Evolutionary conservation across 305 asterid species (phyloP).

Genomic region (Ilex paraguariensis): DNA sequence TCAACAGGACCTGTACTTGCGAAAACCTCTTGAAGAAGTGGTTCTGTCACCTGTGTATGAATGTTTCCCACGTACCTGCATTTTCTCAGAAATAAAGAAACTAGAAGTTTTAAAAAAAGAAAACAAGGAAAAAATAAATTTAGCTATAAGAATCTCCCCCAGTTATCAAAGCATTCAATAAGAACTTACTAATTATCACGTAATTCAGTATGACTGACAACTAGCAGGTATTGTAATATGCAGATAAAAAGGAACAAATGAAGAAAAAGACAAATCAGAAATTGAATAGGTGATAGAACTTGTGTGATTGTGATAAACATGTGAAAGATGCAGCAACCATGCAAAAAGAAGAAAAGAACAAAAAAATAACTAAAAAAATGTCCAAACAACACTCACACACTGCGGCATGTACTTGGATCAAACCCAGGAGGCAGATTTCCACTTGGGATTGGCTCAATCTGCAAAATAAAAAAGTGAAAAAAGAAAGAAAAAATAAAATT

Average conservation of each 20-base stretch:
- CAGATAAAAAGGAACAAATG: slow-evolving; percentile 13
- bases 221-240: too few species aligned
- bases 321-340: background rate
- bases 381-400: slow-evolving; percentile 74
- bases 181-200: slow-evolving; percentile 6
- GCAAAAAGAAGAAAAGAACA: slow-evolving; percentile 6
- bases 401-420: slow-evolving; percentile 94
- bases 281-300: background rate
- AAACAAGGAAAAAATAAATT: slow-evolving; percentile 21
- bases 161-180: background rate
- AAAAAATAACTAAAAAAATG: slow-evolving; percentile 10
- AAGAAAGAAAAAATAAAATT: slow-evolving; percentile 7
- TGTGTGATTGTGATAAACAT: background rate
- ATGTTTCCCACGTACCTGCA: slow-evolving; percentile 94
- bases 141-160: background rate
- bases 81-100: slow-evolving; percentile 30
- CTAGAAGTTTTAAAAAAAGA: slow-evolving; percentile 22
- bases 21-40: slow-evolving; percentile 86
- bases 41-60: slow-evolving; percentile 78
- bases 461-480: slow-evolving; percentile 39
- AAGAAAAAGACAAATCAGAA: slow-evolving; percentile 1
- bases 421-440: slow-evolving; percentile 96
- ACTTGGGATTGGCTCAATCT: slow-evolving; percentile 91
- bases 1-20: slow-evolving; percentile 76
- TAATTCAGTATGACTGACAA: background rate